A percentile compares a stretch with the other conserved stretches of the same genome.
Conservation (phyloP, 768 basidiomycete genomes). For the Phylloporus arenicola region DNA sequence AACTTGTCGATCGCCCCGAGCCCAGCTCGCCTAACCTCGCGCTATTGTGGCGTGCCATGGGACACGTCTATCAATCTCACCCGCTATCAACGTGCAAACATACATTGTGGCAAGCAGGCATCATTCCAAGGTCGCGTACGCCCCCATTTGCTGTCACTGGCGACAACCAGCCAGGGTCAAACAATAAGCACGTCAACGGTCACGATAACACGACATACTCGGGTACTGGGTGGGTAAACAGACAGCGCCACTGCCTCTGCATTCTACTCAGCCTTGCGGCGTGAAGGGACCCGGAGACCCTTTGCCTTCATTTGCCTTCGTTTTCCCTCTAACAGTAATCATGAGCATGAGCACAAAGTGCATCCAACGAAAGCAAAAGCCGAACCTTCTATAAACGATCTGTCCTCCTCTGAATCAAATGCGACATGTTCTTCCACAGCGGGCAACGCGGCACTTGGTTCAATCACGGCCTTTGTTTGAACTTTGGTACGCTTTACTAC, state of each 20-base stretch:
- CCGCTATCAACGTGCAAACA: background rate
- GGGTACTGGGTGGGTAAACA: slow-evolving; percentile 1
- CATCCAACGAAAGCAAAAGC: slow-evolving; percentile 6
- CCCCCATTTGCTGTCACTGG: slow-evolving; percentile 2
- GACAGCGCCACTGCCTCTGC: slow-evolving; percentile 16
- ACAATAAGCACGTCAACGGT: background rate
- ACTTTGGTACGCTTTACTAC: slow-evolving; percentile 72
- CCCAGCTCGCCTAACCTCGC: background rate
- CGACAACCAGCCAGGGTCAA: background rate
- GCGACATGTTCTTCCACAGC: slow-evolving; percentile 32
- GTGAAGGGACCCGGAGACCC: slow-evolving; percentile 62
- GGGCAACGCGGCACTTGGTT: slow-evolving; percentile 24
- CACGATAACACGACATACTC: background rate
- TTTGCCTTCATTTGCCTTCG: slow-evolving; percentile 72
- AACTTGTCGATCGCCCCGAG: background rate
- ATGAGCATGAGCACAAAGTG: slow-evolving; percentile 2
- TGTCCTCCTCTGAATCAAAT: slow-evolving; percentile 77
- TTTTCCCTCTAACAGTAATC: slow-evolving; percentile 51
- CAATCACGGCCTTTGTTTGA: slow-evolving; percentile 20
- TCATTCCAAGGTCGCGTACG: slow-evolving; percentile 5
- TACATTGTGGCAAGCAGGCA: background rate
- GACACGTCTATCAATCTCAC: background rate
- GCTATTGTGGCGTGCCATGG: background rate
- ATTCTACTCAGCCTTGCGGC: slow-evolving; percentile 32
- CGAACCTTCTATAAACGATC: slow-evolving; percentile 74